Evolutionary conservation across 352 stramenopile genomes (phyloP), one percentile per base, ranked within the genome.

Genomic region (Phytopythium mirpurense): DNA sequence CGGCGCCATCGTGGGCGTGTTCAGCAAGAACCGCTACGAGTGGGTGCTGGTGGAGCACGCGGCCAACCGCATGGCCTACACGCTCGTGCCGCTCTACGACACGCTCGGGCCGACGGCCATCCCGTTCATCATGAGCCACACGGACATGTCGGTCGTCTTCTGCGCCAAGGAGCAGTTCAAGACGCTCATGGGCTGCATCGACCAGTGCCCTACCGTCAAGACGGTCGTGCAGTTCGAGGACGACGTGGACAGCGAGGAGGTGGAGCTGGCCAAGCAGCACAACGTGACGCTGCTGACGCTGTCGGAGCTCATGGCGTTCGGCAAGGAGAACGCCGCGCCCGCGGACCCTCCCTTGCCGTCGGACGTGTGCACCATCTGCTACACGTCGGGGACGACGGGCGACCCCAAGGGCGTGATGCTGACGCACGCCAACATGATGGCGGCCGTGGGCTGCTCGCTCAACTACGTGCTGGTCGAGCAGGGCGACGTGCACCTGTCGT

Each of bases 401-500:
- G 52, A 75, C 42, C 72, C 70, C 26, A 82, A 83, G 54, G 70
- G 69, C 15, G 72, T 71, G 43, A 71, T 82, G 57, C 52, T 83
- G 11, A 71, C 63, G n/a, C 70, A 83, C 46, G 62, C 48, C 15
- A 83, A 82, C 42, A 56, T 76, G 41, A 64, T 73, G 40, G 65
- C 60, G 11, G 63, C 56, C 23, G 63, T 66, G 21, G 51, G 68
- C 45, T 67, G 62, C 47, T 68, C 61, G 7, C 60, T 63, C 29
- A 54, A 69, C 51, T 61, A 67, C 63, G 64, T 61, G 27, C 59
- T 47, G 1, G 23, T 71, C 41, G 41, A 51, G 38, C 51, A 54
- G 46, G 49, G 60, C 11, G 65, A 76, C 21, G 62, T 78, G 29
- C 68, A 98, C 62, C 65, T 98, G n/a, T 96, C 84, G 5, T 98